phyloP scores from a whole-genome alignment of 2,329 filamentous ascomycete species.

The Mycocentrospora acerina region DNA sequence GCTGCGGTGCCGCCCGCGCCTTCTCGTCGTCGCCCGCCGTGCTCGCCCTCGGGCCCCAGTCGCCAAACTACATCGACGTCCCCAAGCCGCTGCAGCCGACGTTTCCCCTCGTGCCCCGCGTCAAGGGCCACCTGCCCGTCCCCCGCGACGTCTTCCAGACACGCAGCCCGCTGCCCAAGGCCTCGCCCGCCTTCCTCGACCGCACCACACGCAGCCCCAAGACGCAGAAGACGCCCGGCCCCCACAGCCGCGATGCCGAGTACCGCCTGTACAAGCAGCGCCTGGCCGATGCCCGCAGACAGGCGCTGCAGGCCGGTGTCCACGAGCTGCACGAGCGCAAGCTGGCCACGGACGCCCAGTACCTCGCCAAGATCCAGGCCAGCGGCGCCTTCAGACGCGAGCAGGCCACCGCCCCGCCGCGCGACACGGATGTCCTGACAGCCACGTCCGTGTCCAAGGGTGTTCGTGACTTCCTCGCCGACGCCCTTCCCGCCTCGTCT shows the following conservation, averaged over 20 bases:
- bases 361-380: conserved; percentile 21
- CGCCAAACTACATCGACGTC: conserved; percentile 82
- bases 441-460: conserved; percentile 32
- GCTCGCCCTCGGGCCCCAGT: conserved; percentile 71
- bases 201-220: conserved; percentile 59
- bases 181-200: conserved; percentile 61
- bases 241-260: conserved; percentile 47
- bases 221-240: conserved; percentile 35
- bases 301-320: conserved; percentile 72
- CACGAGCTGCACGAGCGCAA: conserved; percentile 61
- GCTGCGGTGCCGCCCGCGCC: conserved; percentile 20
- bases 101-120: conserved; percentile 47
- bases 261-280: conserved; percentile 66
- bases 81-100: conserved; percentile 74
- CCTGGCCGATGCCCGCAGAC: conserved; percentile 71
- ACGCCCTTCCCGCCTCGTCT: conserved; percentile 28
- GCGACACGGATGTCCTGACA: conserved; percentile 57
- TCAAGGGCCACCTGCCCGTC: conserved; percentile 80
- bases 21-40: conserved; percentile 51
- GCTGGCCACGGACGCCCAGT: conserved; percentile 21
- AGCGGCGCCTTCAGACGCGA: conserved; percentile 51
- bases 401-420: conserved; percentile 64
- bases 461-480: conserved; percentile 38
- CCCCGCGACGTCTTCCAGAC: conserved; percentile 75
- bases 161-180: conserved; percentile 51